Conservation (phyloP, 805 yeast species). For the Wickerhamomyces hampshirensis region DNA sequence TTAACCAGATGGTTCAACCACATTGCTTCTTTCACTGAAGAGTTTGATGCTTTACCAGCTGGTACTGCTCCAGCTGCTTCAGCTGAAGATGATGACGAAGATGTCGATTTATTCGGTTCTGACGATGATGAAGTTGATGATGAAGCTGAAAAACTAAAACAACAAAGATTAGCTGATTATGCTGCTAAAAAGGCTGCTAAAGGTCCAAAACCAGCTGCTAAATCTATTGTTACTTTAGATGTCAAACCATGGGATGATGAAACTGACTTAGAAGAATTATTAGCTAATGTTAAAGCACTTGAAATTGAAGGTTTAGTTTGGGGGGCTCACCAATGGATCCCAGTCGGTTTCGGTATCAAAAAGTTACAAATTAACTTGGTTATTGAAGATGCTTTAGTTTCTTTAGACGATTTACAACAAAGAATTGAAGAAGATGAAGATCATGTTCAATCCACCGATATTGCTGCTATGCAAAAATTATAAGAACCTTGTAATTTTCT, state of each 20-base stretch:
- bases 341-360: constrained; percentile 99
- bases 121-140: constrained; percentile 89
- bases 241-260: constrained; percentile 99
- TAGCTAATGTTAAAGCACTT: constrained; percentile 80
- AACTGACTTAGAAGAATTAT: constrained; percentile 87
- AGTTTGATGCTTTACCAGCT: constrained; percentile 78
- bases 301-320: constrained; percentile 91
- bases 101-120: constrained; percentile 92
- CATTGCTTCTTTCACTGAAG: constrained; percentile 88
- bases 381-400: constrained; percentile 94
- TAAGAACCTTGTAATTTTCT: constrained; percentile 37
- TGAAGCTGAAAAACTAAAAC: constrained; percentile 96
- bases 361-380: constrained; percentile 98
- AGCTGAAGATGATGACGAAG: constrained; percentile 78
- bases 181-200: constrained; percentile 95
- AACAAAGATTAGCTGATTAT: constrained; percentile 96
- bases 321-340: constrained; percentile 97
- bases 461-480: constrained; percentile 98
- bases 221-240: constrained; percentile 93
- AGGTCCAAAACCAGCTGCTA: constrained; percentile 98
- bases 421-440: constrained; percentile 87
- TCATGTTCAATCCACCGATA: constrained; percentile 97
- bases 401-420: constrained; percentile 83
- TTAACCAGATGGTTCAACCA: constrained; percentile 99
- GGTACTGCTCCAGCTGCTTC: constrained; percentile 48